These are phyloP conservation scores for Neolecta irregularis DNA, from an alignment of 1,139 yeast genomes.

Conservation along the genomic window DNA sequence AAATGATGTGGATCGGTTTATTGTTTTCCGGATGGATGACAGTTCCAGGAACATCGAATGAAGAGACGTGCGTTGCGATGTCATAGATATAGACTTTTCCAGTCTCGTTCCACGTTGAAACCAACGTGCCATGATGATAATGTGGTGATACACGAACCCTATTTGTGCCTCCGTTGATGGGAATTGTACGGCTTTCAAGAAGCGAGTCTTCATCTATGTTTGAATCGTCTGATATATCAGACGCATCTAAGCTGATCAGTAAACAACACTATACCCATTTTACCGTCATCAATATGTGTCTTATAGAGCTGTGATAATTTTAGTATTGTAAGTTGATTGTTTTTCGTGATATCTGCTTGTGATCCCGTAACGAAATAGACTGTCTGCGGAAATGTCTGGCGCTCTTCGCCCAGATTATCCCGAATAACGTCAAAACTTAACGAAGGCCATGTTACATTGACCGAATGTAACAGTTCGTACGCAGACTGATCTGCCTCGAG, in stretches of 20 bases:
- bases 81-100: slow-evolving; percentile 86
- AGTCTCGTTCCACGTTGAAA: slow-evolving; percentile 79
- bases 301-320: slow-evolving; percentile 69
- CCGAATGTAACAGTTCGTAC: slow-evolving; percentile 90
- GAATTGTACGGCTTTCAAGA: slow-evolving; percentile 65
- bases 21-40: slow-evolving; percentile 62
- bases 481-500: slow-evolving; percentile 93
- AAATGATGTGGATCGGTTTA: slow-evolving; percentile 72
- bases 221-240: slow-evolving; percentile 55
- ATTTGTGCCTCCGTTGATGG: slow-evolving; percentile 73
- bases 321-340: slow-evolving; percentile 74
- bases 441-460: slow-evolving; percentile 95
- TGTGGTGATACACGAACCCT: slow-evolving; percentile 68
- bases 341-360: slow-evolving; percentile 76
- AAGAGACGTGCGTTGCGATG: slow-evolving; percentile 58
- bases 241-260: slow-evolving; percentile 9
- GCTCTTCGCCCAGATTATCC: slow-evolving; percentile 71
- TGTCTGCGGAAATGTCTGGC: slow-evolving; percentile 81
- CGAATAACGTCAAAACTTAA: slow-evolving; percentile 79
- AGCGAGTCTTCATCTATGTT: slow-evolving; percentile 66
- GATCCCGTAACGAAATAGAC: slow-evolving; percentile 82
- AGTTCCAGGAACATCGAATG: slow-evolving; percentile 79
- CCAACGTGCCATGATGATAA: slow-evolving; percentile 51
- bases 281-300: slow-evolving; percentile 69
- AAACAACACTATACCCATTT: slow-evolving; percentile 14